Conservation (phyloP, 2,329 filamentous ascomycete genomes). For the Lachnellula arida region DNA sequence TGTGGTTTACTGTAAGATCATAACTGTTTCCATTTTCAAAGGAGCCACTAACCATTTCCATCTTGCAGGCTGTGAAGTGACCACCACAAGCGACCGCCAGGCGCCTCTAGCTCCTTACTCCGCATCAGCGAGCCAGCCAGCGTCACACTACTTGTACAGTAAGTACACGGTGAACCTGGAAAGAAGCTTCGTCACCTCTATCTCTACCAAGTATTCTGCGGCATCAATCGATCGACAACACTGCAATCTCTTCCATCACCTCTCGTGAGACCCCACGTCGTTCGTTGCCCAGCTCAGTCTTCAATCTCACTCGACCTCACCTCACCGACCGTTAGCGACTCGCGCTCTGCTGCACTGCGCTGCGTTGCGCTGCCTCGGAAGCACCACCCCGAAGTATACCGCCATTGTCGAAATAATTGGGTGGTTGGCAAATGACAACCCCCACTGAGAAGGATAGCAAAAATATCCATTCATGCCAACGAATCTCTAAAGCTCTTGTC, state of each 20-base stretch:
- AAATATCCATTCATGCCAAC: constrained; percentile 32
- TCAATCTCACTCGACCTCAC: no score
- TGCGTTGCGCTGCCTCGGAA: neutral
- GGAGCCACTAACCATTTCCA: no score
- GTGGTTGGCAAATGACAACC: constrained; percentile 1
- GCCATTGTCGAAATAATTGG: neutral
- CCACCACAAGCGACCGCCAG: no score
- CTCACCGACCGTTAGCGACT: no score
- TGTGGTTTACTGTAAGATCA: no score
- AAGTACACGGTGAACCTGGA: no score
- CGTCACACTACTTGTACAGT: no score
- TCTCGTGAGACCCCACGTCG: neutral
- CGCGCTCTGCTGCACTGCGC: neutral
- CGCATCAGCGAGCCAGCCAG: no score
- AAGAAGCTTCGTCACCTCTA: no score
- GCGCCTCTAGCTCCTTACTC: no score
- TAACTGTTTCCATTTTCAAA: no score
- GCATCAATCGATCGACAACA: neutral
- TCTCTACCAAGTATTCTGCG: neutral
- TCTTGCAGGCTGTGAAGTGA: no score
- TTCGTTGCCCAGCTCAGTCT: neutral
- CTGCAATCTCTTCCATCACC: neutral
- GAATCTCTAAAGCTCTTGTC: constrained; percentile 33
- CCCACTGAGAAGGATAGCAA: neutral
- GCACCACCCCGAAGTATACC: neutral